Evolutionary conservation across 1,284 basidiomycete genomes (phyloP).

Genomic region (Irpex sp.): DNA sequence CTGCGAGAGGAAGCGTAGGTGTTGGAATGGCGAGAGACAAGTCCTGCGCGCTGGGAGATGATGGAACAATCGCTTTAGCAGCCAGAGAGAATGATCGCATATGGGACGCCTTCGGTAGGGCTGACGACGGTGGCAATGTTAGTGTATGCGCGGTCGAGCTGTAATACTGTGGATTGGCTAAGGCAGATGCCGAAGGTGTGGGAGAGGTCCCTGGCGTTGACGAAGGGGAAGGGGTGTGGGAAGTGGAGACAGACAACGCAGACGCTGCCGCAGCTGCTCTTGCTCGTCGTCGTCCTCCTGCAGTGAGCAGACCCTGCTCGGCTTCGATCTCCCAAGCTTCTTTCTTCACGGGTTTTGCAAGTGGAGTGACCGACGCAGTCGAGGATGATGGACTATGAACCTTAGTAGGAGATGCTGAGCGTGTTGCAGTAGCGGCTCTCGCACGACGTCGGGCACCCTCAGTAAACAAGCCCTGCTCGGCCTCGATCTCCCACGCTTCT

Average conservation of each 20-base stretch:
- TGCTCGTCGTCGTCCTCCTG: constrained; percentile 63
- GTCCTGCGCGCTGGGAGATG: constrained; percentile 17
- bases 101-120: constrained; percentile 49
- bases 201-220: constrained; percentile 20
- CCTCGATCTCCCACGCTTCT: constrained; percentile 36
- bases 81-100: constrained; percentile 60
- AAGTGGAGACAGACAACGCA: constrained; percentile 3
- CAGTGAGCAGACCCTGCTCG: constrained; percentile 67
- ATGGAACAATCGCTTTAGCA: constrained; percentile 16
- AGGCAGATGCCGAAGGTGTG: constrained; percentile 26
- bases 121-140: constrained; percentile 57
- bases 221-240: constrained; percentile 15
- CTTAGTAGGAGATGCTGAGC: constrained; percentile 12
- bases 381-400: not conserved
- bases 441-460: constrained; percentile 31
- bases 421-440: constrained; percentile 14
- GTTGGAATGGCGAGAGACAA: constrained; percentile 55
- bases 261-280: constrained; percentile 39
- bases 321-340: constrained; percentile 77
- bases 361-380: constrained; percentile 14
- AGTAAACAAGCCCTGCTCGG: constrained; percentile 31
- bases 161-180: constrained; percentile 59
- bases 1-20: constrained; percentile 60
- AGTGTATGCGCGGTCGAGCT: constrained; percentile 49
- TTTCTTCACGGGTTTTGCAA: constrained; percentile 41